Base-by-base conservation (phyloP, 768 basidiomycete species). In the Baorangia bicolor region DNA sequence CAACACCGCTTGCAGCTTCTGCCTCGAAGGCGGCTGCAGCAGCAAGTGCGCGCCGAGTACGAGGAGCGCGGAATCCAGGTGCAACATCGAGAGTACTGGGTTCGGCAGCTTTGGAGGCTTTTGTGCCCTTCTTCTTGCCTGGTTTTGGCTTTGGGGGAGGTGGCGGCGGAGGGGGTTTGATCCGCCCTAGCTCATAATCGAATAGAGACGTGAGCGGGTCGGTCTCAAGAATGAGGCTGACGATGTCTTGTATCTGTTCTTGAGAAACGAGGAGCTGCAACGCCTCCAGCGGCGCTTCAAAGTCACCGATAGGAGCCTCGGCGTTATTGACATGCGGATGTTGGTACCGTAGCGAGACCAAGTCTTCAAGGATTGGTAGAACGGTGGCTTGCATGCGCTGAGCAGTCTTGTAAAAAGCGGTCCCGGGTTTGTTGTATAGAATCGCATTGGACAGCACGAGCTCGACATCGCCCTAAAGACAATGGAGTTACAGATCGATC, bases 371-470 rank as follows among this genome's bases (percentile, higher is more conserved):
- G 46, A 82, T 68, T 1, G 77, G 74, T 21, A 67, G 67, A 34
- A 76, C 65, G 35, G 66, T 67, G 3, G 68, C 73, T 64, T 83
- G 81, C 57, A 97, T 84, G 38, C 83, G 75, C 16, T 78, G 70
- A 0, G 96, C 94, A 6, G 81, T 73, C 63, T 84, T 87, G 74
- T 91, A 82, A 66, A 86, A 86, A 0, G 78, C 59, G 0, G 88
- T 85, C n/a, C 85, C 87, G 0, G 82, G 73, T 58, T 84, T 82
- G 69, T 99, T 98, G 72, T 98, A 99, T 8, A 83, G 69, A 41
- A 91, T 80, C 2, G 95, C 95, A 63, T 98, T 99, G 53, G 84
- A 77, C 27, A 92, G 71, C 16, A 98, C 92, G 16, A 98, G 82
- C 33, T 82, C 72, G n/a, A 94, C 75, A 66, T 99, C 96, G 48